Base-by-base conservation (phyloP, 306 rosid genomes). In the Glycine latifolia region DNA sequence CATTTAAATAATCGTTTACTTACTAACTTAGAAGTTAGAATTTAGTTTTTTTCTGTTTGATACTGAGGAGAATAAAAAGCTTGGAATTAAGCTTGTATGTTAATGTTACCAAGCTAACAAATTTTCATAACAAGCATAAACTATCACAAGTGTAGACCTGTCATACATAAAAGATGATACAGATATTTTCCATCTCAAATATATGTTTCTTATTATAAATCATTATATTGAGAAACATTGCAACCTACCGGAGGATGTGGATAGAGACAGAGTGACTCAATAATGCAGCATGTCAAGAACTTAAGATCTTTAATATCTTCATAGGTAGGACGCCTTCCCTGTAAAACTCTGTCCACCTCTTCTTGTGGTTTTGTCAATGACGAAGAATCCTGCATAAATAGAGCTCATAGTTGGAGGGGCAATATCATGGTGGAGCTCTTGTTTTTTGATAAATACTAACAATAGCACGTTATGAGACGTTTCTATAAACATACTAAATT, bases 171-270 rank as follows among this genome's bases (percentile, higher is more conserved):
- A 26, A 26, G 31, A 26, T 26, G 31, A 26, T 26, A 26, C 31
- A 26, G 31, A 26, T 26, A 26, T 26, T 26, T 26, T 26, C 31
- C 31, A 1, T 26, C 31, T 26, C 31, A 48, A 13, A 79, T 43
- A 54, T 16, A 62, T 14, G 35, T 16, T 26, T 35, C 5, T 6
- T 6, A 65, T n/a, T 55, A 26, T 8, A 67, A 49, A 44, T 74
- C 58, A 14, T 59, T 61, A 60, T 26, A 26, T 50, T 62, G 66
- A 59, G 62, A 73, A 84, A 67, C 68, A 63, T 60, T 72, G 83
- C 26, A 86, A 84, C 92, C 31, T 85, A 91, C 98, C 49, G 98
- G 99, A 68, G 99, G 98, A 85, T 95, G 97, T 67, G 99, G 98
- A 84, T 90, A 91, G 63, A 95, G 98, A 5, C 96, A 94, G 83